Conservation (phyloP, 169 alveolate genomes). For the Plasmodium gallinaceum region DNA sequence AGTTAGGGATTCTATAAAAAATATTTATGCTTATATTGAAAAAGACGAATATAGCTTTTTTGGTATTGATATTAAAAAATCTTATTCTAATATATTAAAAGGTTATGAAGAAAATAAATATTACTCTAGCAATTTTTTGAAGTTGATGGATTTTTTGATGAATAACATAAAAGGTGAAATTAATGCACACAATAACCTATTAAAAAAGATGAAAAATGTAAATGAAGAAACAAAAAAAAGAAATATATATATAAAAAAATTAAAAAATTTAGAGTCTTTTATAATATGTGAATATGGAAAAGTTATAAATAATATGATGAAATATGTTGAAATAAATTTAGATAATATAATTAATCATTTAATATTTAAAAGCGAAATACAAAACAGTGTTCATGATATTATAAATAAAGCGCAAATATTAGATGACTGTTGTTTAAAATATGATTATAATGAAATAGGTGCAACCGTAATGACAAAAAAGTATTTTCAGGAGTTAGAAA, state of each 20-base stretch:
- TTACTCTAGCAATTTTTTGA: slow-evolving; percentile 9
- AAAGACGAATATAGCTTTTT: slow-evolving; percentile 28
- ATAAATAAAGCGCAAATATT: slow-evolving; percentile 38
- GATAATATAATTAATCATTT: slow-evolving; percentile 46
- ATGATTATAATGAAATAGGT: slow-evolving; percentile 67
- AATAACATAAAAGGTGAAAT: slow-evolving; percentile 26
- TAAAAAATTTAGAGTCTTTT: slow-evolving; percentile 30
- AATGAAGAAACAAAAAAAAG: background rate
- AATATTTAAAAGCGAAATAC: slow-evolving; percentile 22
- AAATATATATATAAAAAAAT: slow-evolving; percentile 12
- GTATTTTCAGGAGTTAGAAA: slow-evolving; percentile 57
- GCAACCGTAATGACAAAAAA: slow-evolving; percentile 56
- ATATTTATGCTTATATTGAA: slow-evolving; percentile 30
- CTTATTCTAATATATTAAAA: slow-evolving; percentile 9
- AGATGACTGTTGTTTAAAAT: slow-evolving; percentile 51
- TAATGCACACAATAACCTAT: background rate
- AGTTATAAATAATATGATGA: slow-evolving; percentile 35
- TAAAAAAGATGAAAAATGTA: background rate
- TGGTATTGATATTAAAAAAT: slow-evolving; percentile 13
- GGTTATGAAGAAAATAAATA: slow-evolving; percentile 4
- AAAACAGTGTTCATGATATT: background rate
- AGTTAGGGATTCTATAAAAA: slow-evolving; percentile 30
- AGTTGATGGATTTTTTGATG: slow-evolving; percentile 28
- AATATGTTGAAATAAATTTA: slow-evolving; percentile 40
- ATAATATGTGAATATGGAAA: slow-evolving; percentile 56